Evolutionary conservation across 495 filamentous ascomycete genomes (phyloP), one percentile per base, ranked within the genome.

Genomic region (Barbatosphaeria neglecta): DNA sequence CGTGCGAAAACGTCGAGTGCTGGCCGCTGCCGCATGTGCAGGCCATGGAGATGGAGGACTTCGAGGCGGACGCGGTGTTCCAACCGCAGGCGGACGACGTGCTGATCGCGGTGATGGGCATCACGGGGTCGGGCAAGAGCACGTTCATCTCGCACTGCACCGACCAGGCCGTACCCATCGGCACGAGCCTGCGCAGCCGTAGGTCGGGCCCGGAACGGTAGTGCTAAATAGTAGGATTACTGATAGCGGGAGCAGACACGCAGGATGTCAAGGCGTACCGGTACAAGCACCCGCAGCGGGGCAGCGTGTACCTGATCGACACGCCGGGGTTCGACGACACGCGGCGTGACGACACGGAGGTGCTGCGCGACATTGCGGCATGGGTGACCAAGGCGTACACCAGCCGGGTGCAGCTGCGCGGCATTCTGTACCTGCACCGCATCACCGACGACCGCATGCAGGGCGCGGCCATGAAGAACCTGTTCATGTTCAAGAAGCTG

Each of bases 301-400:
- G 50, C 24, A 22, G 37, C 43, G 38, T 50, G 3, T 37, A 49
- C 24, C 44, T 64, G 18, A 46, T 65, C 22, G 63, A 67, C 40
- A 62, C 60, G 11, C 63, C 60, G 0, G 62, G 63, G 7, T 64
- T 67, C 37, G 55, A 64, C 44, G 63, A 67, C 44, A 64, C 63
- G 1, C 41, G 37, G 10, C 50, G 53, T 9, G 48, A 48, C 22
- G 60, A 67, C 28, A 48, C 43, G 0, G 62, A 61, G 10, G 49
- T 65, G 13, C 49, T 65, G n/a, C 45, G 22, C 15, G 45, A 51
- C 1, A 49, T 58, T 20, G 56, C 56, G 11, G 37, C 38, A 20
- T 55, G 43, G 33, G 44, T 65, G 6, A 28, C 43, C 20, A 24
- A 44, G 4, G 28, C 47, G 2, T 59, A 64, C 41, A 10, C 25